These are phyloP conservation scores for Candida railenensis DNA, from an alignment of 805 yeast species.

Conservation along the genomic window DNA sequence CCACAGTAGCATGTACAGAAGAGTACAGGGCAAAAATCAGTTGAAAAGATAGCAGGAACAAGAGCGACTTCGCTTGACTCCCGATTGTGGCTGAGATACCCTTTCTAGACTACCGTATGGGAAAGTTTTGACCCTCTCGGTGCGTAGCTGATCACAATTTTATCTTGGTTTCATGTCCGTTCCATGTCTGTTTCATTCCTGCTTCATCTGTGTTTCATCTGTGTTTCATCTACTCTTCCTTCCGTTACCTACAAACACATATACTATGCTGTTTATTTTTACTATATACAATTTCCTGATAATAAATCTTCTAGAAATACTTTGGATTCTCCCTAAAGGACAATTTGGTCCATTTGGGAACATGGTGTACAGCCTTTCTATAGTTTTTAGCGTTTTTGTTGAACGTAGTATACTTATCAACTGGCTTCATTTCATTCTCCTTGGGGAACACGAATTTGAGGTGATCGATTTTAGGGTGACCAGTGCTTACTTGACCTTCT, in stretches of 20 bases:
- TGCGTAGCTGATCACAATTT: too few species aligned
- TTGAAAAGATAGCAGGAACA: too few species aligned
- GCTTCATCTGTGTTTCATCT: too few species aligned
- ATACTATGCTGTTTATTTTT: neutral
- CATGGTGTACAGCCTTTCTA: slow-evolving; percentile 84
- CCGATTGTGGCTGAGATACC: too few species aligned
- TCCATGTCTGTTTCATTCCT: too few species aligned
- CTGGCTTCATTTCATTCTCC: slow-evolving; percentile 75
- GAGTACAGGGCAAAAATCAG: too few species aligned
- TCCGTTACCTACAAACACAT: neutral
- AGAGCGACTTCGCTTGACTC: too few species aligned
- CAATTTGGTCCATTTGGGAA: slow-evolving; percentile 89
- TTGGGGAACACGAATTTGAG: slow-evolving; percentile 57
- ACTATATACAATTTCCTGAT: slow-evolving; percentile 2
- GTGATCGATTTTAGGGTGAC: slow-evolving; percentile 35
- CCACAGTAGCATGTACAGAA: too few species aligned
- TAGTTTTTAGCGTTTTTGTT: slow-evolving; percentile 71
- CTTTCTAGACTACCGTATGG: too few species aligned
- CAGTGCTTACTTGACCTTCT: slow-evolving; percentile 31
- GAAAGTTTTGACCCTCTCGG: too few species aligned
- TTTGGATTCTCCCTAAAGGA: slow-evolving; percentile 79
- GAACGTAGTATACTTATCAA: slow-evolving; percentile 86
- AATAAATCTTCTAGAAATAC: slow-evolving; percentile 53
- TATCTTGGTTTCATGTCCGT: too few species aligned
- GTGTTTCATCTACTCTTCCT: too few species aligned